Evolutionary conservation across 2,329 filamentous ascomycete genomes (phyloP).

Genomic region (Fusarium protoensiforme): DNA sequence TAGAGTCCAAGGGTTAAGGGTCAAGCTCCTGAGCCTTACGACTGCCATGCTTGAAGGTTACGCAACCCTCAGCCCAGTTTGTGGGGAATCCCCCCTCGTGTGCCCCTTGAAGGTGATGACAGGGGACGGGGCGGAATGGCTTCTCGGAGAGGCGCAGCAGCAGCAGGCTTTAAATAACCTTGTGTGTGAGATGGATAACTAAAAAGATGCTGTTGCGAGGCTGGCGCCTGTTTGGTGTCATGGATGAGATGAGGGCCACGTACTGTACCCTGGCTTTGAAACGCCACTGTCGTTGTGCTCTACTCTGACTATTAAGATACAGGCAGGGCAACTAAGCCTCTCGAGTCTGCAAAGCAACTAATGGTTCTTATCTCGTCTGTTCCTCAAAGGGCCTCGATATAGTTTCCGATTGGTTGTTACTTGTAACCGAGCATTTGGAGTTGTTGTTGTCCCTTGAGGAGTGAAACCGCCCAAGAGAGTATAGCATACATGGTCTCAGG

Average conservation of each 20-base stretch:
- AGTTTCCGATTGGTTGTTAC: background rate
- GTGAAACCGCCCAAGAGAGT: background rate
- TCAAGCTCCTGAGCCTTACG: background rate
- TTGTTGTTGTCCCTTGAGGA: background rate
- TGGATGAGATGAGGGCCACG: background rate
- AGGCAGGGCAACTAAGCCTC: background rate
- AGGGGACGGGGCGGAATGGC: background rate
- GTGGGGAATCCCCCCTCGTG: slow-evolving; percentile 11
- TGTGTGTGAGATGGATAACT: background rate
- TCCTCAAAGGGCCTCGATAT: background rate
- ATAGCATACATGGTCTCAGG: background rate
- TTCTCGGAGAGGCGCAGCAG: background rate
- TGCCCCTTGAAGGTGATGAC: background rate
- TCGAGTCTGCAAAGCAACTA: background rate
- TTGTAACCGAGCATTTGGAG: background rate
- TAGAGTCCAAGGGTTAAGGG: background rate
- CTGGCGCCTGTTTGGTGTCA: background rate
- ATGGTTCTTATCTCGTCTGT: background rate
- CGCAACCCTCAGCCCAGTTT: slow-evolving; percentile 28
- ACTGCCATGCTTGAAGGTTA: slow-evolving; percentile 7
- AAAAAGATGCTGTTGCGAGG: background rate
- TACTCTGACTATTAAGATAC: background rate
- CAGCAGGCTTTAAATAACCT: background rate
- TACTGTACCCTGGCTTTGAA: background rate
- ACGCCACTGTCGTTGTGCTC: background rate